These are phyloP conservation scores for Pichia cephalocereana DNA, from an alignment of 805 yeast species.

Conservation along the genomic window DNA sequence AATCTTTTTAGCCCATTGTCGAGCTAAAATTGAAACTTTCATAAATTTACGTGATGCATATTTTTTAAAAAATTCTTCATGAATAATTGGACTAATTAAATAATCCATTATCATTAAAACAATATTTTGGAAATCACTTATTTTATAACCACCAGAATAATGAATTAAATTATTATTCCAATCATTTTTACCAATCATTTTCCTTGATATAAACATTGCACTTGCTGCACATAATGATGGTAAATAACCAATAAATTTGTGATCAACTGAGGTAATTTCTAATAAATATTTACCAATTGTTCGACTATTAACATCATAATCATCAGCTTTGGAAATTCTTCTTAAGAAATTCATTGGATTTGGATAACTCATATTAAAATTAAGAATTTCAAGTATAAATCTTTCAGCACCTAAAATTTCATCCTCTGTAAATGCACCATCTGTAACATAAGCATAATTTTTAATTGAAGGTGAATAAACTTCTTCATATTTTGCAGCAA, in stretches of 20 bases:
- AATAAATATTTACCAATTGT: conserved; percentile 78
- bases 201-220: conserved; percentile 76
- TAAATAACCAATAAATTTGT: conserved; percentile 57
- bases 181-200: conserved; percentile 52
- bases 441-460: conserved; percentile 81
- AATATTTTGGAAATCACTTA: conserved; percentile 61
- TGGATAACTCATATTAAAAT: conserved; percentile 74
- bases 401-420: conserved; percentile 80
- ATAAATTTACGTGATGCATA: conserved; percentile 83
- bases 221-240: conserved; percentile 83
- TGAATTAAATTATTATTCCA: conserved; percentile 87
- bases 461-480: conserved; percentile 79
- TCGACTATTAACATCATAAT: conserved; percentile 75
- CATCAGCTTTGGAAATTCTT: conserved; percentile 84
- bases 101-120: conserved; percentile 70
- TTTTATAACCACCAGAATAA: conserved; percentile 84
- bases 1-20: conserved; percentile 73
- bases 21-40: conserved; percentile 72
- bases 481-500: conserved; percentile 92
- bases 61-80: conserved; percentile 89
- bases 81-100: conserved; percentile 69
- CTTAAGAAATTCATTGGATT: conserved; percentile 86
- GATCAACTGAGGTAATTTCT: conserved; percentile 70
- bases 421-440: conserved; percentile 72
- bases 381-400: conserved; percentile 59